Conservation (phyloP, 1,284 basidiomycete genomes). For the Polyporus tsugae region DNA sequence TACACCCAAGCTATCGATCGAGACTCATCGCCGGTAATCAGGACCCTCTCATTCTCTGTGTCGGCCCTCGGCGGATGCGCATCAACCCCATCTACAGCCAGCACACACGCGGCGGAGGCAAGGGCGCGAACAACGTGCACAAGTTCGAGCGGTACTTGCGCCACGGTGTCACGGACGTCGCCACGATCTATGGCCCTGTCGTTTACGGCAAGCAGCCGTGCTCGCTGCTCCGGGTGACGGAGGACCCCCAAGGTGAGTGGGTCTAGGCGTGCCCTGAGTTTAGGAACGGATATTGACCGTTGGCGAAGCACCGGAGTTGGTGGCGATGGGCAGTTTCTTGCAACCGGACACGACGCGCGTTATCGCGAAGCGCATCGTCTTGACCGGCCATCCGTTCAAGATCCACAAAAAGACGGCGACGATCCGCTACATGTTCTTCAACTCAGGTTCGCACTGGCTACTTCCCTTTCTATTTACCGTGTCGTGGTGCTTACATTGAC, state of each 20-base stretch:
- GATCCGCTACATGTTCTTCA: constrained; percentile 99
- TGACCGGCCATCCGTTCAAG: constrained; percentile 97
- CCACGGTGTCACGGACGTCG: constrained; percentile 83
- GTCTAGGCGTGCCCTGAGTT: neutral
- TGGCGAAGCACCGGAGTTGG: constrained; percentile 77
- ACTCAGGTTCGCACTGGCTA: constrained; percentile 61
- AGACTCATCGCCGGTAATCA: constrained; percentile 40
- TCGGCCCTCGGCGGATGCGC: constrained; percentile 86
- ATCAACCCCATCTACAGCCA: constrained; percentile 94
- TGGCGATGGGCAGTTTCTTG: constrained; percentile 91
- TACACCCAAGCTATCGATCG: neutral
- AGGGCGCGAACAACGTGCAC: constrained; percentile 95
- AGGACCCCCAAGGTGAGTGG: constrained; percentile 67
- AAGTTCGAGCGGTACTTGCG: constrained; percentile 96
- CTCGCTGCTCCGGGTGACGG: constrained; percentile 74
- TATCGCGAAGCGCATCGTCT: constrained; percentile 90
- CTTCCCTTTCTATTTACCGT: constrained; percentile 5
- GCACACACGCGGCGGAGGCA: constrained; percentile 88
- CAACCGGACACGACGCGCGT: constrained; percentile 92
- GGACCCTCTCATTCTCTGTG: constrained; percentile 90
- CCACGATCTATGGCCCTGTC: constrained; percentile 90
- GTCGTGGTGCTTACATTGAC: constrained; percentile 17
- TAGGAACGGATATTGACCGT: neutral
- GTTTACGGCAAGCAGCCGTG: constrained; percentile 90
- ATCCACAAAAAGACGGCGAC: constrained; percentile 98